These are phyloP conservation scores for Prosopis cineraria DNA, from an alignment of 306 rosid genomes.

Conservation along the genomic window DNA sequence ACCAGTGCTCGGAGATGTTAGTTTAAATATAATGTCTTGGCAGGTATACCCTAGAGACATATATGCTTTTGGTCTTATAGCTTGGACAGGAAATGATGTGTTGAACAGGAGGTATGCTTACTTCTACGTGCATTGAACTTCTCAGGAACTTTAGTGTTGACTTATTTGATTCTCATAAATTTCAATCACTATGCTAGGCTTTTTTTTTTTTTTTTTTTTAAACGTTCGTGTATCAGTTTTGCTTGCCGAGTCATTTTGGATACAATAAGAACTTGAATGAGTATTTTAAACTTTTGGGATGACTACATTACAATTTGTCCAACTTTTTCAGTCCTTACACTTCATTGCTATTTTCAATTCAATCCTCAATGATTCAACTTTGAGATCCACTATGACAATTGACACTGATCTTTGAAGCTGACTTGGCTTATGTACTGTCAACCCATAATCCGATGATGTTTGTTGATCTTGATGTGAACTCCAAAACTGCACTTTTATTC, in stretches of 20 bases:
- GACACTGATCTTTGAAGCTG: neutral
- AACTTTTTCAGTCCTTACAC: neutral
- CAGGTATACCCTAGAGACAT: slow-evolving; percentile 89
- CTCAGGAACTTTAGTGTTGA: neutral
- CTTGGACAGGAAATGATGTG: slow-evolving; percentile 97
- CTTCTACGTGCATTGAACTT: slow-evolving; percentile 20
- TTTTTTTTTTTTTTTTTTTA: neutral
- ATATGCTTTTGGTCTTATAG: slow-evolving; percentile 80
- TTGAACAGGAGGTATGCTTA: slow-evolving; percentile 75
- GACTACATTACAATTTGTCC: neutral
- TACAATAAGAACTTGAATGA: neutral
- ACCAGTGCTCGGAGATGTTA: too few relatives aligned
- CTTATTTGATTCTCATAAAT: neutral
- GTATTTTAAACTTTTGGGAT: neutral
- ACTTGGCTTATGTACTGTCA: neutral
- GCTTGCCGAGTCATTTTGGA: neutral
- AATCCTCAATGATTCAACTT: neutral
- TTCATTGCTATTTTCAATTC: neutral
- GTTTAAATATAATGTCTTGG: slow-evolving; percentile 16
- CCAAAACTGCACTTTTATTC: neutral
- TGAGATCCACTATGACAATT: neutral
- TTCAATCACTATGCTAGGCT: neutral
- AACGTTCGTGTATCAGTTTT: neutral
- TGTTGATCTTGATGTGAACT: neutral
- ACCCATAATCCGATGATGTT: neutral